These are phyloP conservation scores for Boletus eberwhitei DNA, from an alignment of 768 basidiomycete species.

Conservation along the genomic window DNA sequence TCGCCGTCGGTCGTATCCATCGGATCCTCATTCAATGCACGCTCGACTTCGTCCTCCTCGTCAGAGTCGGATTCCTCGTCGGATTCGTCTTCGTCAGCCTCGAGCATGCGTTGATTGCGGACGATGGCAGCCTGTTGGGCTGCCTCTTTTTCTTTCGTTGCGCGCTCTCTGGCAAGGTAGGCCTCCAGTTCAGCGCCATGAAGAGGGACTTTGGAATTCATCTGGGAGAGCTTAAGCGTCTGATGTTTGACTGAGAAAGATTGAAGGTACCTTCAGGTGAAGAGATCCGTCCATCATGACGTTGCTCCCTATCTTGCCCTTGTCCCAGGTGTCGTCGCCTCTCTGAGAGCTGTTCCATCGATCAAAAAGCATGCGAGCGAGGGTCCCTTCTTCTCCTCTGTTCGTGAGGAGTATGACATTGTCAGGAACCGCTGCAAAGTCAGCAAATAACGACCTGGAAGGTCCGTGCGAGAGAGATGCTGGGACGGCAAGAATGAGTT, in stretches of 20 bases:
- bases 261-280: slow-evolving; percentile 54
- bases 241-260: not conserved
- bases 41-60: slow-evolving; percentile 56
- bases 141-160: slow-evolving; percentile 76
- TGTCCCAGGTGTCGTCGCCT: slow-evolving; percentile 82
- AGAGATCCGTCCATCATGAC: slow-evolving; percentile 76
- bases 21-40: slow-evolving; percentile 48
- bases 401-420: slow-evolving; percentile 87
- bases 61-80: slow-evolving; percentile 67
- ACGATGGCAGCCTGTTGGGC: slow-evolving; percentile 82
- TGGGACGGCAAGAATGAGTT: slow-evolving; percentile 91
- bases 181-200: slow-evolving; percentile 86
- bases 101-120: slow-evolving; percentile 83
- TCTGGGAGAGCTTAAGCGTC: slow-evolving; percentile 39
- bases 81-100: slow-evolving; percentile 90
- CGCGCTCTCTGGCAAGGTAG: slow-evolving; percentile 71
- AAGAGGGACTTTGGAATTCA: slow-evolving; percentile 86
- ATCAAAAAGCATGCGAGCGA: slow-evolving; percentile 76
- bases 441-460: slow-evolving; percentile 79
- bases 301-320: slow-evolving; percentile 83
- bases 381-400: slow-evolving; percentile 74
- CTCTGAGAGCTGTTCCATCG: slow-evolving; percentile 83
- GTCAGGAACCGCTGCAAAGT: slow-evolving; percentile 78
- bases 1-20: slow-evolving; percentile 44
- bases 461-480: slow-evolving; percentile 91